Evolutionary conservation across 1,139 yeast genomes (phyloP), one percentile per base, ranked within the genome.

Genomic region (Petasospora fabianii): DNA sequence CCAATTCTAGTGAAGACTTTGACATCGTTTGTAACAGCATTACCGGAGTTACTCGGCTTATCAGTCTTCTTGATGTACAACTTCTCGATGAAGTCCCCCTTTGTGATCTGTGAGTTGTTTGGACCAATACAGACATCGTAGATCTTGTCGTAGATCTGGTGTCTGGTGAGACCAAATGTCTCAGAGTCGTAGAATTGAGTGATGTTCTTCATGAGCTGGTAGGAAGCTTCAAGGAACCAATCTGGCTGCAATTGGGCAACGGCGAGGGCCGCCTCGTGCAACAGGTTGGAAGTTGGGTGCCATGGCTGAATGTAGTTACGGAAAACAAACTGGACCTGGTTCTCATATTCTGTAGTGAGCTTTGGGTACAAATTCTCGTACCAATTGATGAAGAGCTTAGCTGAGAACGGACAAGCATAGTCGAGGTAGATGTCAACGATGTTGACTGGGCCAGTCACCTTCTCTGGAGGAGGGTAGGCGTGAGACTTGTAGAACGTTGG

Each of bases 261-360:
- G 0, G 81, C 92, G 32, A 87, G 61, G 0, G 84, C 73, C 32
- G 85, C 84, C 54, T 87, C 96, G 55, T 83, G 80, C 33, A 80
- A 68, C 34, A 77, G 64, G 9, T 75, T 72, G 1, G 90, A 80
- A 39, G 77, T 73, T 24, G 92, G 80, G 58, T 86, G 96, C 95
- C 95, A 86, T 49, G 94, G 92, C 61, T 86, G 95, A 27, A 83
- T 68, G 26, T 81, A 87, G 51, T 84, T 80, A 47, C 81, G 71
- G 56, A 75, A 71, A 4, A 75, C 72, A 43, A 81, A 68, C 51
- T 77, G 78, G 53, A 44, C 39, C 17, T 80, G 76, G 46, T 69
- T 59, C 38, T 69, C 71, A 0, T 80, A 77, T 45, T 70, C 65
- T 37, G 65, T 60, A 34, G 61, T 69, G 38, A 80, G 61, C 27